A percentile compares a stretch with the other conserved stretches of the same genome.
Conservation (phyloP, 208 protist genomes). For the Wallacemonas sp. region DNA sequence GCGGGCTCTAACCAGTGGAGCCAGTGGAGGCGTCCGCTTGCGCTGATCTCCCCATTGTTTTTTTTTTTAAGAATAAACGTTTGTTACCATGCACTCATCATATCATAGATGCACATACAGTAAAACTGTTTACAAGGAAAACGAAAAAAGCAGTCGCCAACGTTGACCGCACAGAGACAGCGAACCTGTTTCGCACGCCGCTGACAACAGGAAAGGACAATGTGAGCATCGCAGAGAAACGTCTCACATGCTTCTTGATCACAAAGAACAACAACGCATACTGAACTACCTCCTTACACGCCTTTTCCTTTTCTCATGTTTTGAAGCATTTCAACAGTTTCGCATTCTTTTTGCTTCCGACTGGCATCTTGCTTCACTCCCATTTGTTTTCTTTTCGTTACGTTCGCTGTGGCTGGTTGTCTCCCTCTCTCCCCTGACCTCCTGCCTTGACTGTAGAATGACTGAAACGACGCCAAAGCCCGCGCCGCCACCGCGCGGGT, state of each 20-base stretch:
- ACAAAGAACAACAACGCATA: too few species aligned
- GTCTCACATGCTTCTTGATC: too few species aligned
- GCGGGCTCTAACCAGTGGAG: constrained; percentile 34
- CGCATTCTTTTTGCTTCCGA: not conserved
- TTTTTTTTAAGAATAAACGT: too few species aligned
- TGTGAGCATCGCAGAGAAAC: too few species aligned
- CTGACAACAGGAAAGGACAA: too few species aligned
- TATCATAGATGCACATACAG: not conserved
- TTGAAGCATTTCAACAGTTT: constrained; percentile 4
- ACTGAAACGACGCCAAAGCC: constrained; percentile 22
- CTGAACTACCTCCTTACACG: too few species aligned
- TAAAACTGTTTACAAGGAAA: too few species aligned
- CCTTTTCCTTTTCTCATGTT: constrained; percentile 3
- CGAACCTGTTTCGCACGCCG: too few species aligned
- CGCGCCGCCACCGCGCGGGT: constrained; percentile 65
- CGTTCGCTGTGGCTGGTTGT: not conserved
- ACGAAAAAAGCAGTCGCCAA: too few species aligned
- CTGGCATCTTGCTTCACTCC: not conserved
- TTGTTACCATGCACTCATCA: constrained; percentile 2
- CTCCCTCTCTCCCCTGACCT: not conserved
- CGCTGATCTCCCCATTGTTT: too few species aligned
- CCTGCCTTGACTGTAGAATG: constrained; percentile 12
- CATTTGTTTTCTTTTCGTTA: not conserved
- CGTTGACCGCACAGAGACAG: too few species aligned
- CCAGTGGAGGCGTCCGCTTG: not conserved